A percentile compares a stretch with the other conserved stretches of the same genome.
phyloP scores from a whole-genome alignment of 805 yeast genomes.

The Lachancea mirantina region DNA sequence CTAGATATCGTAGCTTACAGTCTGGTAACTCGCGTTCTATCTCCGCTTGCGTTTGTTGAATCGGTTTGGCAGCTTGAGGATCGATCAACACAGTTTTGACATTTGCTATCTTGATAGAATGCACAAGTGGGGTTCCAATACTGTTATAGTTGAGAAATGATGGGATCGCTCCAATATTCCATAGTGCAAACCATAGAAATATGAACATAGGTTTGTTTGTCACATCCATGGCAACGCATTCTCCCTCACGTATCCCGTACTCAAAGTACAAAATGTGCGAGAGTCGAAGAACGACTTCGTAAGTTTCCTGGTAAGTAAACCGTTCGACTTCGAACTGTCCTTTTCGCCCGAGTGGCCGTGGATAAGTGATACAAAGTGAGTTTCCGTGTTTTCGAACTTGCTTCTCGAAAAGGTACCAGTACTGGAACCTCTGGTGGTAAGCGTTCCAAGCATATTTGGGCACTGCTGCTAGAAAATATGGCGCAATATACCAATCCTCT shows the following conservation, averaged over 20 bases:
- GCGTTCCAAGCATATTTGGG: conserved; percentile 33
- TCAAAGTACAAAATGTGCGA: conserved; percentile 57
- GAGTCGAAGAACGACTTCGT: conserved; percentile 56
- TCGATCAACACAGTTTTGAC: conserved; percentile 65
- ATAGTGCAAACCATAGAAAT: conserved; percentile 73
- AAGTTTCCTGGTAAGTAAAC: conserved; percentile 63
- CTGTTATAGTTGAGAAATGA: conserved; percentile 81
- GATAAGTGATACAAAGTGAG: conserved; percentile 55
- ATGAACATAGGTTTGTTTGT: conserved; percentile 80
- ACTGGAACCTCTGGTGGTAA: conserved; percentile 36
- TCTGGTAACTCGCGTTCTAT: conserved; percentile 33
- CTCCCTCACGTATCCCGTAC: conserved; percentile 57
- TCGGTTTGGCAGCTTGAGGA: conserved; percentile 52
- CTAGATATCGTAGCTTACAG: conserved; percentile 42
- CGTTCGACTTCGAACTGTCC: conserved; percentile 53
- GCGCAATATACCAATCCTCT: conserved; percentile 50
- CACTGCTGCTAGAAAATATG: conserved; percentile 37
- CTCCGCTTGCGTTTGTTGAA: conserved; percentile 42
- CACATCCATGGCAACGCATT: conserved; percentile 66
- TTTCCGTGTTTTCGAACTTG: conserved; percentile 44
- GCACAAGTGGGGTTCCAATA: conserved; percentile 64
- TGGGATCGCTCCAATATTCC: conserved; percentile 89
- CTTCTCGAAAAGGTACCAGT: conserved; percentile 64
- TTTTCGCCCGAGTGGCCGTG: conserved; percentile 39
- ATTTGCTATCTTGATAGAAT: conserved; percentile 67